Base-by-base conservation (phyloP, 805 yeast genomes). In the Nakazawaea wyomingensis region DNA sequence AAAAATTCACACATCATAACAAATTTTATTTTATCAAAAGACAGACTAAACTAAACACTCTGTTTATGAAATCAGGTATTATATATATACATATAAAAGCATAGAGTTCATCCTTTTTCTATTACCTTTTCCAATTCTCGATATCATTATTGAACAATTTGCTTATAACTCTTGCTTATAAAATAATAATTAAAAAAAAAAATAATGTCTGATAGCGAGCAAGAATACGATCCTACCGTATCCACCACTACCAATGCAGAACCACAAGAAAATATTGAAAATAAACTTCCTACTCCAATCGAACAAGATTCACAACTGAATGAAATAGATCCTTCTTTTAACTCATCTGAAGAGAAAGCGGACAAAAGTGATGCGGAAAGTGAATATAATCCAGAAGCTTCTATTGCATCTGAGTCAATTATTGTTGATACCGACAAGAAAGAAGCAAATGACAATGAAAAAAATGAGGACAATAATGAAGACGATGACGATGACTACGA, bases 401-500 rank as follows among this genome's bases (percentile, higher is more conserved):
- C 44, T 34, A n/a, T 4, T 5, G 10, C 31, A n/a, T 19, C 43
- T 39, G 45, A 41, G n/a, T 26, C 29, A 31, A 30, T 41, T 41
- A 20, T 33, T 14, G 35, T 9, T 13, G 30, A 31, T 16, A 7
- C 18, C 28, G 14, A 11, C 9, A 9, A 10, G 22, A 21, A 20
- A n/a, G n/a, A n/a, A n/a, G n/a, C n/a, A n/a, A n/a, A n/a, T n/a
- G n/a, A n/a, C n/a, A 28, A 13, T 13, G n/a, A 9, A 13, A 24
- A 30, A n/a, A 4, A 22, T 11, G 14, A 38, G 16, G 51, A 48
- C 14, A 48, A 38, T 2, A 47, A 51, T 3, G 54, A 49, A 4
- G 54, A 49, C 2, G 52, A 47, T 7, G 55, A 54, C 14, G 51
- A 49, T 5, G 52, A 44, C 11, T 48, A 52, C 16, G 56, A 54